A percentile compares a stretch with the other conserved stretches of the same genome.
Evolutionary conservation across 345 rosid species (phyloP).

Genomic region (Gynandropsis gynandra): DNA sequence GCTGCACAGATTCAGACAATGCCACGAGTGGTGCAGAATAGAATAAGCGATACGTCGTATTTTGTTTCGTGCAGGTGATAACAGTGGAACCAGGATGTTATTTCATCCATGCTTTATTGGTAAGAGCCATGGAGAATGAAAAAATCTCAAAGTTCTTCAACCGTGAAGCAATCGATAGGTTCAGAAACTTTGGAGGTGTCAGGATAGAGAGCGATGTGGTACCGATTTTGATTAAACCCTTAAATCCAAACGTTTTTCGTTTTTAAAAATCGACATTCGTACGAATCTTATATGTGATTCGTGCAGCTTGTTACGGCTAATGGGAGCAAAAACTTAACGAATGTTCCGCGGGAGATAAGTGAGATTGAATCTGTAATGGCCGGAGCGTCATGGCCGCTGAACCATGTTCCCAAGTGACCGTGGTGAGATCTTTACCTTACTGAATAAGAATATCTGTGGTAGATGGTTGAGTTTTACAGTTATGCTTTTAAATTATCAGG

Average conservation of each 20-base stretch:
- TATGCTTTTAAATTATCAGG: too few relatives aligned
- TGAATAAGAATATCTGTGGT: too few relatives aligned
- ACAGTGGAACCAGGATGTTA: slow-evolving; percentile 98
- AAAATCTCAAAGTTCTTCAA: slow-evolving; percentile 61
- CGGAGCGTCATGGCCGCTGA: slow-evolving; percentile 60
- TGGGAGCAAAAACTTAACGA: slow-evolving; percentile 81
- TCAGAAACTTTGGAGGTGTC: slow-evolving; percentile 77
- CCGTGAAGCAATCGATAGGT: slow-evolving; percentile 42
- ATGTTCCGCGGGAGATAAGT: slow-evolving; percentile 49
- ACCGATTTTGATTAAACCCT: slow-evolving; percentile 19
- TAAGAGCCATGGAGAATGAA: slow-evolving; percentile 54
- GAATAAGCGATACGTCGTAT: too few relatives aligned
- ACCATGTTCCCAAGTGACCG: slow-evolving; percentile 21
- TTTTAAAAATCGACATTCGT: background rate
- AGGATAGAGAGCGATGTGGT: slow-evolving; percentile 96
- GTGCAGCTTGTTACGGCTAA: slow-evolving; percentile 47
- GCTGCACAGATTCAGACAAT: background rate
- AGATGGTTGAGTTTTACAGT: too few relatives aligned
- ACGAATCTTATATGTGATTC: background rate
- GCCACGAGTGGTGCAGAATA: background rate
- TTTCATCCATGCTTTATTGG: slow-evolving; percentile 69
- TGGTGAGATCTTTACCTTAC: too few relatives aligned
- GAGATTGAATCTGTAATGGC: slow-evolving; percentile 96
- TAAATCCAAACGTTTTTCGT: too few relatives aligned
- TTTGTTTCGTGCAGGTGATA: slow-evolving; percentile 46